These are phyloP conservation scores for Pleurotus cornucopiae DNA, from an alignment of 768 basidiomycete genomes.

Conservation along the genomic window DNA sequence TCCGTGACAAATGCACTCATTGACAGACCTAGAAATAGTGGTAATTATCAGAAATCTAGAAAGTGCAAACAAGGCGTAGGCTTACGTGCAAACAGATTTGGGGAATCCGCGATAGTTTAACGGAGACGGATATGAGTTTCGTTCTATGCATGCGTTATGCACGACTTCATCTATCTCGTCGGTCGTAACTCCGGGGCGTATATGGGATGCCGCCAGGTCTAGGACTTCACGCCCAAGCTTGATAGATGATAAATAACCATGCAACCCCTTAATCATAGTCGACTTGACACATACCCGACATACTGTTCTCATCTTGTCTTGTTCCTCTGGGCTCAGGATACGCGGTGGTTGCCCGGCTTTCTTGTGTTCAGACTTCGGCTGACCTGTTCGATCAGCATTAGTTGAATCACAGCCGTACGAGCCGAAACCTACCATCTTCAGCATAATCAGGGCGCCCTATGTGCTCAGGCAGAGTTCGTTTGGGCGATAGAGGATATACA, in stretches of 20 bases:
- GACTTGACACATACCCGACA: constrained; percentile 63
- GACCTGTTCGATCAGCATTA: constrained; percentile 35
- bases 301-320: constrained; percentile 83
- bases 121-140: constrained; percentile 91
- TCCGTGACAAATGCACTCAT: constrained; percentile 97
- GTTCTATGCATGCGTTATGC: constrained; percentile 86
- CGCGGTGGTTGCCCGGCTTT: constrained; percentile 57
- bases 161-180: constrained; percentile 93
- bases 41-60: too few relatives aligned
- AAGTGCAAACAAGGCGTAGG: neutral
- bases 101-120: constrained; percentile 89
- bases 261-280: neutral
- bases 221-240: constrained; percentile 92
- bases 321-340: constrained; percentile 68
- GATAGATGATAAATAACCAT: neutral
- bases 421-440: constrained; percentile 30
- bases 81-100: constrained; percentile 95
- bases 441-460: constrained; percentile 91
- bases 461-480: constrained; percentile 71
- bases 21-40: constrained; percentile 62
- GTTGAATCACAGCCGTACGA: neutral
- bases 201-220: constrained; percentile 81
- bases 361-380: constrained; percentile 55
- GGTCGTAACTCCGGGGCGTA: constrained; percentile 91
- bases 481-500: constrained; percentile 82